These are phyloP conservation scores for Solanum paucissectum DNA, from an alignment of 257 asterid genomes.

Conservation along the genomic window DNA sequence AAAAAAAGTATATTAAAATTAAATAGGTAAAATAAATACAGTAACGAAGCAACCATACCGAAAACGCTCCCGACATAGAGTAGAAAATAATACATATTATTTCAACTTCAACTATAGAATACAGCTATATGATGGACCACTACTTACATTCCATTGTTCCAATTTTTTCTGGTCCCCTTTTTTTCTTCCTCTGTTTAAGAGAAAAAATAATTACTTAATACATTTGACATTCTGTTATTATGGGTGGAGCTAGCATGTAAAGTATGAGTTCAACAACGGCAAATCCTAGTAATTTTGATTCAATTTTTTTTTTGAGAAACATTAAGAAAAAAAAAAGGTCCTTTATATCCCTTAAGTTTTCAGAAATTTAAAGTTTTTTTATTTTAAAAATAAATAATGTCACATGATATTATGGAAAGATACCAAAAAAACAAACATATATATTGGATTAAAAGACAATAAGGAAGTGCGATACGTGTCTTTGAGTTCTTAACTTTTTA, in stretches of 20 bases:
- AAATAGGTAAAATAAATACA: neutral
- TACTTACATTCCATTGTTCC: neutral
- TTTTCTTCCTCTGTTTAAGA: neutral
- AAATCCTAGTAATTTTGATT: neutral
- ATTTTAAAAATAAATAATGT: too few relatives aligned
- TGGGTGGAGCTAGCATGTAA: neutral
- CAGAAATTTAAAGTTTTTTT: neutral
- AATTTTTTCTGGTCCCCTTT: neutral
- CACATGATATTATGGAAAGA: neutral
- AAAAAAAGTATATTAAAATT: neutral
- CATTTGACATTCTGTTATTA: neutral
- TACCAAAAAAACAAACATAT: neutral
- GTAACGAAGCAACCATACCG: accelerated
- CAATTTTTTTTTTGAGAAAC: neutral
- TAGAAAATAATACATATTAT: neutral
- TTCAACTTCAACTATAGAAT: neutral
- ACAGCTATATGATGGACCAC: neutral
- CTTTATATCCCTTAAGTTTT: neutral
- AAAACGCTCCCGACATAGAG: neutral
- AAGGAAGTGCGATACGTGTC: neutral
- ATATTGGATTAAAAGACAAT: neutral
- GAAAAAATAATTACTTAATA: neutral
- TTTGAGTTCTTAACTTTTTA: neutral
- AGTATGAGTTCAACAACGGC: neutral
- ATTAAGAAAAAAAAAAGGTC: too few relatives aligned